Percentiles rank a stretch among this genome's conserved stretches.
phyloP scores from a whole-genome alignment of 225 moss, liverwort and hornwort genomes.

The Climacium dendroides region DNA sequence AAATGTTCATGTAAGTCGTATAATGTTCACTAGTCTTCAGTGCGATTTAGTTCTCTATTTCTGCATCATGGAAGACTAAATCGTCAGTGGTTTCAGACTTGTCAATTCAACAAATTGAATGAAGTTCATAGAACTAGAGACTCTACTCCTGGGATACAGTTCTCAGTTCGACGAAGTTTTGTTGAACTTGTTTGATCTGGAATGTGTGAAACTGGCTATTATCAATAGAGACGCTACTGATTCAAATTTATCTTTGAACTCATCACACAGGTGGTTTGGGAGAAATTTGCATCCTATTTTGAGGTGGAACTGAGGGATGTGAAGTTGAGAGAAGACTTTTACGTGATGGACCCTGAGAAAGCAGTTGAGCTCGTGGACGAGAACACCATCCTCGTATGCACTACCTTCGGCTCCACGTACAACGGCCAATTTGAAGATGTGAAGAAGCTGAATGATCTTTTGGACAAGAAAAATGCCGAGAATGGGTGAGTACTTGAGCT shows the following conservation, averaged over 20 bases:
- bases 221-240: background rate
- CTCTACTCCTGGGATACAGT: background rate
- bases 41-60: background rate
- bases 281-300: slow-evolving; percentile 85
- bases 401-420: slow-evolving; percentile 85
- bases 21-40: background rate
- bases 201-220: too few species aligned
- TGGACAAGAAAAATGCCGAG: slow-evolving; percentile 67
- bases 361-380: slow-evolving; percentile 87
- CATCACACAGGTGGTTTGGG: slow-evolving; percentile 75
- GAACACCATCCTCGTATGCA: slow-evolving; percentile 79
- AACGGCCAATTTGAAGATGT: slow-evolving; percentile 91
- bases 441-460: slow-evolving; percentile 53
- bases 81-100: background rate
- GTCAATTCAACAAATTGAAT: background rate
- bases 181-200: background rate
- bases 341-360: slow-evolving; percentile 58
- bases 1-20: slow-evolving; percentile 63
- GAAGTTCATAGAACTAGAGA: background rate
- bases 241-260: background rate
- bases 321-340: slow-evolving; percentile 48
- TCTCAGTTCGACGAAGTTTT: background rate
- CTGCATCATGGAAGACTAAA: background rate
- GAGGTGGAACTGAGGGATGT: slow-evolving; percentile 84
- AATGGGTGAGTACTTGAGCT: slow-evolving; percentile 5